Base-by-base conservation (phyloP, 306 rosid species). In the Phaseolus lunatus region DNA sequence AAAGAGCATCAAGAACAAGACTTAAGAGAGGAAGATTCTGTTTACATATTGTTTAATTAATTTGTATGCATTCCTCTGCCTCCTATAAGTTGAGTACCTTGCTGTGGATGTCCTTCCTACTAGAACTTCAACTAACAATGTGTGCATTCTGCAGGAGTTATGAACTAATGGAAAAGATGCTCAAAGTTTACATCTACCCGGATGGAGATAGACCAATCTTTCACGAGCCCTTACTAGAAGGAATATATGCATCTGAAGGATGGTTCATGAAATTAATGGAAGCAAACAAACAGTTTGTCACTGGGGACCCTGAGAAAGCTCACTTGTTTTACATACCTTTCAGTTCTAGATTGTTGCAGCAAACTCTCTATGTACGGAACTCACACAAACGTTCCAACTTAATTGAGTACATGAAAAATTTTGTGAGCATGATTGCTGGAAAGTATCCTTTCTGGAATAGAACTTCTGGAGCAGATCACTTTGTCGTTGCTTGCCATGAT, bases 221-320 rank as follows among this genome's bases (percentile, higher is more conserved):
- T 65, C 99, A 95, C 75, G 88, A 88, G 48, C 88, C 92, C 72
- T 74, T 89, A 39, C 82, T 95, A 33, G 93, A 71, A 29, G 91
- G 99, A 64, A 88, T 95, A 87, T 95, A 95, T 78, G 97, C 99
- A 79, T 92, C 99, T 2, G 99, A 95, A 85, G 99, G 98, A 70
- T 95, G 99, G 99, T 95, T 95, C 86, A 78, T 95, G 94, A 90
- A 86, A 87, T 87, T 70, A 56, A 80, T 95, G 84, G 96, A 92
- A 74, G 89, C 73, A 5, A 85, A 86, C 92, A 89, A 88, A 78
- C 86, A 77, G 47, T 92, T 92, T 67, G 89, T 89, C 39, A 89
- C 97, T 7, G 67, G 39, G 79, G 82, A 88, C 73, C 89, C 97
- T 29, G 81, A 16, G 77, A 85, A 86, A 78, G 97, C 98, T 77